phyloP scores from a whole-genome alignment of 2,329 filamentous ascomycete genomes.

The Fusarium avenaceum region DNA sequence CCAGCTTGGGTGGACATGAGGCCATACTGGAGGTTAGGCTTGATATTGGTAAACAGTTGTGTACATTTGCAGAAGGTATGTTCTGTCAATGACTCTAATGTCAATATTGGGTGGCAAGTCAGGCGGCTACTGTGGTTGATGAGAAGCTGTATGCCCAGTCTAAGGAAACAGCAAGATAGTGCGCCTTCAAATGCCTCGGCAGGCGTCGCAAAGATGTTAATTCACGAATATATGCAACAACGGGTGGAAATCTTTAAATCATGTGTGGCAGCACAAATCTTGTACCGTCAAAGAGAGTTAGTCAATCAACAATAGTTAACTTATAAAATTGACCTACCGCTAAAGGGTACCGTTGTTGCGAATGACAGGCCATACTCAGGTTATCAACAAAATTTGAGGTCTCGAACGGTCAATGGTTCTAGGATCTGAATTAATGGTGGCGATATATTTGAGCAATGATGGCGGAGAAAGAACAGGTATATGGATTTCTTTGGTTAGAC shows the following conservation, averaged over 20 bases:
- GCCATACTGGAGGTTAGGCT: slow-evolving; percentile 11
- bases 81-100: neutral
- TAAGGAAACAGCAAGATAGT: neutral
- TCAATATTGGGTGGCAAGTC: slow-evolving; percentile 8
- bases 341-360: slow-evolving; percentile 9
- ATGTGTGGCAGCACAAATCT: slow-evolving; percentile 10
- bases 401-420: slow-evolving; percentile 19
- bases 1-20: slow-evolving; percentile 18
- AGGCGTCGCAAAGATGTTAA: neutral
- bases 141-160: neutral
- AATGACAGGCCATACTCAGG: slow-evolving; percentile 13
- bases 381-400: neutral
- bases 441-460: neutral
- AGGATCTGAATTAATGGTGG: slow-evolving; percentile 11
- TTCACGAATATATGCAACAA: neutral
- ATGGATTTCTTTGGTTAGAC: neutral
- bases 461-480: neutral
- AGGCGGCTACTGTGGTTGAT: neutral
- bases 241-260: neutral
- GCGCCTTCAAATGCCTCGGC: neutral
- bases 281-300: slow-evolving; percentile 6
- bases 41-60: neutral
- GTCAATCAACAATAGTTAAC: neutral
- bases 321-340: neutral
- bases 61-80: neutral